Percentiles rank a stretch among this genome's conserved stretches.
Conservation (phyloP, 345 rosid genomes). For the Rhizophora mangle region DNA sequence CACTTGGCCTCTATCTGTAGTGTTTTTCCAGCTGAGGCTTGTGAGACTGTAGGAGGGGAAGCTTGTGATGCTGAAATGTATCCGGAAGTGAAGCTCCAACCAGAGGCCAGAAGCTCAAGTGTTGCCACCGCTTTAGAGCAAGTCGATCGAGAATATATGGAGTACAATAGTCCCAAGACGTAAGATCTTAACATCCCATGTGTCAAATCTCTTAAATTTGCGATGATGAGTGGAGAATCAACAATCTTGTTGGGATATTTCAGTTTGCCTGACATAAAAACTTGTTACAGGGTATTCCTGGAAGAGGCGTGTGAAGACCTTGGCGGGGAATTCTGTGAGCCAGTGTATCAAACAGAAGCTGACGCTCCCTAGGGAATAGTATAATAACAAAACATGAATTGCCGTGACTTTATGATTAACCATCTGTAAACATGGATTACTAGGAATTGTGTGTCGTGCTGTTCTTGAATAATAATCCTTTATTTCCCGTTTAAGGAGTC, state of each 20-base stretch:
- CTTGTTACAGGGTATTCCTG: conserved; percentile 51
- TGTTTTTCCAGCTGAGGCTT: conserved; percentile 72
- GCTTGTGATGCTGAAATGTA: conserved; percentile 58
- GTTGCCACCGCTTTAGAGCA: conserved; percentile 38
- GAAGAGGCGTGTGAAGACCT: conserved; percentile 93
- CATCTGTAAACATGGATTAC: conserved; percentile 1
- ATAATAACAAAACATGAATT: background rate
- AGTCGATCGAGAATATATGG: conserved; percentile 65
- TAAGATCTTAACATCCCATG: conserved; percentile 27
- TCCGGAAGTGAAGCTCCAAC: conserved; percentile 59
- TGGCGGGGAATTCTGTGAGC: conserved; percentile 87
- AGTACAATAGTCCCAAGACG: conserved; percentile 66
- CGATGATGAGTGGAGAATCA: background rate
- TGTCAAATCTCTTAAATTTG: background rate
- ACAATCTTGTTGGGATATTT: background rate
- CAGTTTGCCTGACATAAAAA: background rate
- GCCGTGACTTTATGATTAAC: background rate
- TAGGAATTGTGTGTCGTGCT: background rate
- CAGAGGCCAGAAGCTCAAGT: conserved; percentile 29
- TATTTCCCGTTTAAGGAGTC: background rate
- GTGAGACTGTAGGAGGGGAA: conserved; percentile 62
- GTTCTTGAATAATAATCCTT: conserved; percentile 6
- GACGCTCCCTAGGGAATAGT: background rate
- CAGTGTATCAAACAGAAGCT: conserved; percentile 49
- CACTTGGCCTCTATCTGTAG: conserved; percentile 19